A percentile compares a stretch with the other conserved stretches of the same genome.
Conservation (phyloP, 345 rosid genomes). For the Lepidium aucheri region DNA sequence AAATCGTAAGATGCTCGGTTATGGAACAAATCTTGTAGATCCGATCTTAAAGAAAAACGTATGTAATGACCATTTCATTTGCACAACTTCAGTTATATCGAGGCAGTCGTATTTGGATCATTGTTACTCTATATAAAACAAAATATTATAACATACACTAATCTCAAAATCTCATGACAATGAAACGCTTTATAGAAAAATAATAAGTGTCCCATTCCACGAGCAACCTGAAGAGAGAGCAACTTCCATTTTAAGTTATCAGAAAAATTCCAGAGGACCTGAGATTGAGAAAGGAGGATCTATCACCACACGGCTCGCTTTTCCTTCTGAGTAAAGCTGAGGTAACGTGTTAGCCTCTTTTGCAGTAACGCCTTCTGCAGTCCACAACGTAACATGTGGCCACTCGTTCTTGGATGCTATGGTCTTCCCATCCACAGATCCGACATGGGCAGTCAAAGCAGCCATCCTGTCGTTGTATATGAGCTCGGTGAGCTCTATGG, state of each 20-base stretch:
- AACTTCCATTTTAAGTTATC: constrained; percentile 7
- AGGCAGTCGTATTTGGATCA: too few relatives aligned
- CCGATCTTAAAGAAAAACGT: too few relatives aligned
- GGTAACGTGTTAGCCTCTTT: constrained; percentile 74
- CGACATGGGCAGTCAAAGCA: constrained; percentile 62
- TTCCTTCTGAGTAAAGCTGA: constrained; percentile 53
- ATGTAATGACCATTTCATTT: too few relatives aligned
- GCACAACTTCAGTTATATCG: too few relatives aligned
- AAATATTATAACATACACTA: neutral
- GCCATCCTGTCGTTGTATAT: constrained; percentile 69
- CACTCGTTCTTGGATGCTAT: constrained; percentile 61
- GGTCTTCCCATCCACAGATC: constrained; percentile 60
- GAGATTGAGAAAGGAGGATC: constrained; percentile 52
- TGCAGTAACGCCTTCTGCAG: constrained; percentile 53
- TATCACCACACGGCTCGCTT: constrained; percentile 59
- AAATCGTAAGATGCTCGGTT: too few relatives aligned
- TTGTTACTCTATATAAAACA: too few relatives aligned
- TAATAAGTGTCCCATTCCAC: neutral
- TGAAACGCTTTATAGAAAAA: neutral
- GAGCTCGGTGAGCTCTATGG: constrained; percentile 62
- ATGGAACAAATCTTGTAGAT: too few relatives aligned
- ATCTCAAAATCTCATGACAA: constrained; percentile 24
- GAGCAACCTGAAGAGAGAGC: neutral
- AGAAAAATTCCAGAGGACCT: constrained; percentile 70
- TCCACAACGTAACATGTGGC: constrained; percentile 93